Evolutionary conservation across 148 eudicot genomes (phyloP), one percentile per base, ranked within the genome.

Genomic region (Simmondsia chinensis): DNA sequence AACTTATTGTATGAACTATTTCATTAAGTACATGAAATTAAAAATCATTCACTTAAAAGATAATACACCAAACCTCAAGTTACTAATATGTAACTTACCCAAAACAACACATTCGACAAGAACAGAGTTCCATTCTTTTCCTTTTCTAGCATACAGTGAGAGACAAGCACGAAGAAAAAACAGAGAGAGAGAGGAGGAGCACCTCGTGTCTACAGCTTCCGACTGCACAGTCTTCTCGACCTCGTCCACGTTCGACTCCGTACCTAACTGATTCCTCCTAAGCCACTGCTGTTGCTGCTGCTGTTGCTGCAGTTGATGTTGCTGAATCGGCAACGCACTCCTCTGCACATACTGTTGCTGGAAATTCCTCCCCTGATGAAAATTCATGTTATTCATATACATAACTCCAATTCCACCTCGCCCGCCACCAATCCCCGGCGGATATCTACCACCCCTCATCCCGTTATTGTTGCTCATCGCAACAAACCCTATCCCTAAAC

Each of bases 141-240:
- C n/a, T n/a, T n/a, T n/a, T n/a, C n/a, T n/a, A n/a, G n/a, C n/a
- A n/a, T n/a, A n/a, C 41, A 36, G 7, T 22, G 25, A 4, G 10
- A 27, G 21, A 43, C 56, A 9, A 18, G 1, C 11, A 9, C 18
- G 31, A 23, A 5, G 18, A 17, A 7, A 57, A 40, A 4, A 9
- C 23, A 33, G 36, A 17, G 0, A 20, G 16, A 9, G 19, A 14
- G n/a, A 33, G 7, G 2, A 9, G 16, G 23, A 13, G 8, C 42
- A 77, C 91, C 91, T 86, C 18, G 70, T 50, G 39, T 77, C 87
- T 16, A 43, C 49, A 8, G 75, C 77, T 69, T 87, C 96, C 0
- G 94, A 69, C 50, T 76, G 96, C 1, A 87, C 69, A 1, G 75
- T 82, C 67, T 87, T 82, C 49, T 87, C 88, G 4, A 74, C 94